Evolutionary conservation across 805 yeast genomes (phyloP), one percentile per base, ranked within the genome.

Genomic region (Starmerella sirachaensis): DNA sequence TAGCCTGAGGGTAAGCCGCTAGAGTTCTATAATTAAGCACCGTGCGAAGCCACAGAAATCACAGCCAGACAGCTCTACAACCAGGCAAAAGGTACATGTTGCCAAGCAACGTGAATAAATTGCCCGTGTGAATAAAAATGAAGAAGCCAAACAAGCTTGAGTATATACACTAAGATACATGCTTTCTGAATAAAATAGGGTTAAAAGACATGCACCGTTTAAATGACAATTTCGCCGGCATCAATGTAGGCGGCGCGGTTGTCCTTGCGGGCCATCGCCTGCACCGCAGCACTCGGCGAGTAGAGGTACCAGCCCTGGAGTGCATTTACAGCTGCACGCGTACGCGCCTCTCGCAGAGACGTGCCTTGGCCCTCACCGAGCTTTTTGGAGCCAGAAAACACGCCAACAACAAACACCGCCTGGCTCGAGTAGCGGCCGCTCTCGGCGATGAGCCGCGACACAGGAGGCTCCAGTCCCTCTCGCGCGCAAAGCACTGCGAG

Each of bases 291-390:
- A 32, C 42, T 42, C 12, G 97, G 97, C 46, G 79, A 74, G 61
- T 91, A 91, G 54, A 93, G 70, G 63, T 91, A 91, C 78, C 91
- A 91, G 42, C 82, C 74, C 68, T 84, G 77, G 57, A 91, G 72
- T 23, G 96, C 86, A 58, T 80, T 79, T 23, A 85, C 93, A 37
- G 85, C 82, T 24, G 95, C 91, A 59, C 94, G 74, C 28, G 84
- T 79, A 61, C 85, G 82, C 24, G 96, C 95, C 62, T 91, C 97
- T 47, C 71, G 73, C 52, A 91, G 65, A 20, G 93, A 80, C 6
- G 93, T 67, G 25, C 97, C 99, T 55, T 80, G 84, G 29, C 95
- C 95, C 60, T 91, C 96, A 35, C 96, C 95, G 38, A 91, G 66
- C 60, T 83, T 76, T 46, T 74, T 74, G 11, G 68, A 66, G 24